Percentiles rank a stretch among this genome's conserved stretches.
These are phyloP conservation scores for Casuarina cunninghamiana DNA, from an alignment of 306 rosid genomes.

Conservation along the genomic window DNA sequence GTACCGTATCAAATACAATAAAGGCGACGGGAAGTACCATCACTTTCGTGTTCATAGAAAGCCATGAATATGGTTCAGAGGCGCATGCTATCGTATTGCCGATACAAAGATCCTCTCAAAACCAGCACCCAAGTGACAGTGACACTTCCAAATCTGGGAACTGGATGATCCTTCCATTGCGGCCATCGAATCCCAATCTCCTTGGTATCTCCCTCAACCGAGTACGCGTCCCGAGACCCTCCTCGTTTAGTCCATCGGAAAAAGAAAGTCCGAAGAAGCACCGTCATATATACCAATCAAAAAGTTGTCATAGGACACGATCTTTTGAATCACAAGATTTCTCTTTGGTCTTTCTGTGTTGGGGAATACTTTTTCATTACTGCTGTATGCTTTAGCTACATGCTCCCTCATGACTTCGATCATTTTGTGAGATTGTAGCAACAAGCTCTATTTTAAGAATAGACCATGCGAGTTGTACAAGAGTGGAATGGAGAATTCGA, in stretches of 20 bases:
- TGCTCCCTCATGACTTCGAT: too few species aligned
- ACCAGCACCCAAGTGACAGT: not conserved
- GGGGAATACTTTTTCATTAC: too few species aligned
- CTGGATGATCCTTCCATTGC: not conserved
- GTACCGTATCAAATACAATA: not conserved
- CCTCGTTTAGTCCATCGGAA: not conserved
- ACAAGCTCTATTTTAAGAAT: too few species aligned
- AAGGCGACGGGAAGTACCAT: not conserved
- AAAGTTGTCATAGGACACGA: too few species aligned
- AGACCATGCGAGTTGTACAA: too few species aligned
- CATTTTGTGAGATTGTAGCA: too few species aligned
- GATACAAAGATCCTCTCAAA: not conserved
- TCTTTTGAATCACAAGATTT: too few species aligned
- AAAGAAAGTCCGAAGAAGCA: too few species aligned
- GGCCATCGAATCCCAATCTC: not conserved
- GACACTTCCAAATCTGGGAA: not conserved
- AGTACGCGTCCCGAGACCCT: conserved; percentile 9
- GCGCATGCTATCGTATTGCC: not conserved
- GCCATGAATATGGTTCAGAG: not conserved
- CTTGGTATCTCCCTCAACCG: not conserved
- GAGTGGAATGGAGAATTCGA: too few species aligned
- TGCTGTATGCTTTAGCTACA: too few species aligned
- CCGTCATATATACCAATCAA: too few species aligned
- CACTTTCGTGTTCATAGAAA: not conserved
- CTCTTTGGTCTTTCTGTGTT: too few species aligned